Base-by-base conservation (phyloP, 2,329 filamentous ascomycete species). In the Ceratocystis variospora region DNA sequence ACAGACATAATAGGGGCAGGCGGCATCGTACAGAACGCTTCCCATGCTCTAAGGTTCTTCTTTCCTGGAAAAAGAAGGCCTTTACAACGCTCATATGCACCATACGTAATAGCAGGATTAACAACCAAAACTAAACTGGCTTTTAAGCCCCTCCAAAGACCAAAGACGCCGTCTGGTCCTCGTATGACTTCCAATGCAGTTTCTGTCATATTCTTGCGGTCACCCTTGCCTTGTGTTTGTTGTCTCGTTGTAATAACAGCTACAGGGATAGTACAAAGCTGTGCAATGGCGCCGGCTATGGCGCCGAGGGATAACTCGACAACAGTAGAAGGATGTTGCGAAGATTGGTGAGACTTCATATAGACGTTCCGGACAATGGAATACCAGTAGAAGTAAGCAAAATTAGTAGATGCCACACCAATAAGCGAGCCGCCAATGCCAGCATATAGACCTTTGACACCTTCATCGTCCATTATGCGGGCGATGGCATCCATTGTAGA, bases 341-440 rank as follows among this genome's bases (percentile, higher is more conserved):
- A 70, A 17, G 74, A 74, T 70, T 82, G 83, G 69, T 81, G 75
- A 50, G 83, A 78, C 70, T 82, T 83, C 70, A 89, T 77, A 75
- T 97, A 97, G 22, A 96, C 76, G 17, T 85, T 85, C 69, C 94
- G 86, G 41, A 96, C 90, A 33, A 94, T 78, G 4, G 90, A 93
- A 75, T 97, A 97, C 92, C 93, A 97, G 79, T 99, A 99, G 75
- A 99, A 99, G 78, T 99, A 99, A 72, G 94, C 94, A 74, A 99
- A 99, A 76, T 99, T 99, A 64, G 93, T 97, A 31, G 92, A 96
- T 1, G 91, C 93, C 45, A 99, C 94, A 65, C 94, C 94, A 63
- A 97, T 78, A 19, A 99, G 80, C 3, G 92, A 86, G 63, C 93
- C 92, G 68, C 85, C 82, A 75, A 99, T 92, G 68, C 94, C 94